Conservation (phyloP, 305 asterid genomes). For the Fraxinus paxiana region DNA sequence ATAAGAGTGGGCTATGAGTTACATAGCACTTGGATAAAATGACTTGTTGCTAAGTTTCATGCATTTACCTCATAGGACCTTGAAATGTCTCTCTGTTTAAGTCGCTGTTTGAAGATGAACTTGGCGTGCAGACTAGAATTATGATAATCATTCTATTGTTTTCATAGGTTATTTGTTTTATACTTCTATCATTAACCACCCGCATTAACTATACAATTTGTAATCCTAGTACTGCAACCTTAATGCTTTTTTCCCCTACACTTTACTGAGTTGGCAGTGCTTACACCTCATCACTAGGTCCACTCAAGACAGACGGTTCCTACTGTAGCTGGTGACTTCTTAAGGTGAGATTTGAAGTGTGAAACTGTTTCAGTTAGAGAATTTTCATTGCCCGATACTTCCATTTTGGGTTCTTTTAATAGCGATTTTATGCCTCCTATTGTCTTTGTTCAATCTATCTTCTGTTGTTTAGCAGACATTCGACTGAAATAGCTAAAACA, state of each 20-base stretch:
- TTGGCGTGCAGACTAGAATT: neutral
- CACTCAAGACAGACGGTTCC: constrained; percentile 54
- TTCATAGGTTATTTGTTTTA: neutral
- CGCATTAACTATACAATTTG: neutral
- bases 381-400: neutral
- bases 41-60: neutral
- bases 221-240: constrained; percentile 19
- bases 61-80: constrained; percentile 11
- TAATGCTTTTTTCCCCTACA: constrained; percentile 21
- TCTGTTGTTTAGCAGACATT: neutral
- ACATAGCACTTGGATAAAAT: constrained; percentile 6
- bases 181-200: neutral
- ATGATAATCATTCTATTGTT: neutral
- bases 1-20: neutral
- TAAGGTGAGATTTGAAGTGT: constrained; percentile 41
- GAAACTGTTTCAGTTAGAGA: constrained; percentile 2
- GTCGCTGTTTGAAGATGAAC: neutral
- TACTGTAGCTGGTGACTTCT: constrained; percentile 33
- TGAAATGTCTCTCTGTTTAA: constrained; percentile 1
- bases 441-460: neutral
- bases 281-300: constrained; percentile 65
- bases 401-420: neutral
- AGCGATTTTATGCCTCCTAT: neutral
- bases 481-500: neutral
- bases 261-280: constrained; percentile 59